Percentiles rank a stretch among this genome's conserved stretches.
Conservation (phyloP, 2,329 filamentous ascomycete genomes). For the Rutstroemia sp. region DNA sequence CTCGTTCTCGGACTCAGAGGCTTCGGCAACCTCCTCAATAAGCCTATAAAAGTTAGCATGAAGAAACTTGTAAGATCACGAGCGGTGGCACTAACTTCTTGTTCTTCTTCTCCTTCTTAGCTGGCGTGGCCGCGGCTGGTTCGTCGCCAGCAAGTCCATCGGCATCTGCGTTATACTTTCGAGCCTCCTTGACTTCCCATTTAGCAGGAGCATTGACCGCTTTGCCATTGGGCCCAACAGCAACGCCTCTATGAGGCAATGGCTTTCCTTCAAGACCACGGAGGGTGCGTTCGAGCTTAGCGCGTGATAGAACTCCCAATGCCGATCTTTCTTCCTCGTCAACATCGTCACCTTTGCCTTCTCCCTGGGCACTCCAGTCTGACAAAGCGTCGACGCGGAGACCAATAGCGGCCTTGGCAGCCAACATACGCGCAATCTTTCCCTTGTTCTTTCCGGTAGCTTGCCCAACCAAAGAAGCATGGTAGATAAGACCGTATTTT, state of each 20-base stretch:
- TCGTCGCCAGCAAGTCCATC: constrained; percentile 73
- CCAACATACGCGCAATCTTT: constrained; percentile 95
- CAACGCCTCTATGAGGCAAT: constrained; percentile 65
- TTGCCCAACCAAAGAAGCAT: constrained; percentile 90
- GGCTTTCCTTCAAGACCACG: constrained; percentile 85
- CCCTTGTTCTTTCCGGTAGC: constrained; percentile 98
- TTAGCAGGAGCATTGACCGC: constrained; percentile 57
- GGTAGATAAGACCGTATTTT: constrained; percentile 94
- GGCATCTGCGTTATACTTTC: constrained; percentile 91
- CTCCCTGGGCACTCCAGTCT: constrained; percentile 63
- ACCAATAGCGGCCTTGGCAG: constrained; percentile 88
- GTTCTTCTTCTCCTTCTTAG: constrained; percentile 45
- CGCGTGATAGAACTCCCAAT: constrained; percentile 65
- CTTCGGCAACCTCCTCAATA: constrained; percentile 32
- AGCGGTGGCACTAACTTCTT: constrained; percentile 31
- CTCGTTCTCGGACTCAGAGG: constrained; percentile 8
- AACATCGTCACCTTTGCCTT: constrained; percentile 53
- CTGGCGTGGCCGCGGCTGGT: constrained; percentile 37
- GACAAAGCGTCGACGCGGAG: constrained; percentile 85
- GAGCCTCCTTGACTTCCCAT: constrained; percentile 85
- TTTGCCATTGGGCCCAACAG: constrained; percentile 67
- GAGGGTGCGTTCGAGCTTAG: constrained; percentile 69
- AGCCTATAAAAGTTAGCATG: constrained; percentile 11
- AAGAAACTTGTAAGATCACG: neutral
- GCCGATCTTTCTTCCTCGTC: constrained; percentile 86